A percentile compares a stretch with the other conserved stretches of the same genome.
phyloP scores from a whole-genome alignment of 2,329 filamentous ascomycete species.

The Bipolaris gigantea region DNA sequence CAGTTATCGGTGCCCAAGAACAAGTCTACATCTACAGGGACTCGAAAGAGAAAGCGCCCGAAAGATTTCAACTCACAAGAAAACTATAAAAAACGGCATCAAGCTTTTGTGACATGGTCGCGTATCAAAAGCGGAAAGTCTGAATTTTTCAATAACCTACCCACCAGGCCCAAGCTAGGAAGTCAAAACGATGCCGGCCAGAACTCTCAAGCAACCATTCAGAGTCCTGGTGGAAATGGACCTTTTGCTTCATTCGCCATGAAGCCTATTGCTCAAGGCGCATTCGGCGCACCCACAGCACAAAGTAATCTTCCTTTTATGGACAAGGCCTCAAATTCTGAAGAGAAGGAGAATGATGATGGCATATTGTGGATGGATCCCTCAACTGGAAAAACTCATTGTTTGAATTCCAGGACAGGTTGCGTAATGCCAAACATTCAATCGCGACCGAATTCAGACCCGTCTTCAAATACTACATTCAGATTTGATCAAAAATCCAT shows the following conservation, averaged over 20 bases:
- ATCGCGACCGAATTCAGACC: constrained; percentile 13
- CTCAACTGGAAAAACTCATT: constrained; percentile 54
- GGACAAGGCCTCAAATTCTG: neutral
- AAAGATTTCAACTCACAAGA: neutral
- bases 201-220: neutral
- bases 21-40: neutral
- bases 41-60: constrained; percentile 29
- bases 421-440: constrained; percentile 34
- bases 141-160: constrained; percentile 35
- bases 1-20: neutral
- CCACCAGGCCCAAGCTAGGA: constrained; percentile 10
- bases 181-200: neutral
- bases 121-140: constrained; percentile 49
- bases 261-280: constrained; percentile 15
- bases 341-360: constrained; percentile 29
- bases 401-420: constrained; percentile 62
- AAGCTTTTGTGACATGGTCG: constrained; percentile 45
- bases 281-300: constrained; percentile 6
- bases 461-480: neutral
- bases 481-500: constrained; percentile 22
- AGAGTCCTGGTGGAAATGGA: neutral
- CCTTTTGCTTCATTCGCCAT: constrained; percentile 13
- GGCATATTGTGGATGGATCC: constrained; percentile 64
- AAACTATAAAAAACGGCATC: neutral
- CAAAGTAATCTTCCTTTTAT: neutral